These are phyloP conservation scores for Colletotrichum endophyticum DNA, from an alignment of 2,329 filamentous ascomycete species.

Conservation along the genomic window DNA sequence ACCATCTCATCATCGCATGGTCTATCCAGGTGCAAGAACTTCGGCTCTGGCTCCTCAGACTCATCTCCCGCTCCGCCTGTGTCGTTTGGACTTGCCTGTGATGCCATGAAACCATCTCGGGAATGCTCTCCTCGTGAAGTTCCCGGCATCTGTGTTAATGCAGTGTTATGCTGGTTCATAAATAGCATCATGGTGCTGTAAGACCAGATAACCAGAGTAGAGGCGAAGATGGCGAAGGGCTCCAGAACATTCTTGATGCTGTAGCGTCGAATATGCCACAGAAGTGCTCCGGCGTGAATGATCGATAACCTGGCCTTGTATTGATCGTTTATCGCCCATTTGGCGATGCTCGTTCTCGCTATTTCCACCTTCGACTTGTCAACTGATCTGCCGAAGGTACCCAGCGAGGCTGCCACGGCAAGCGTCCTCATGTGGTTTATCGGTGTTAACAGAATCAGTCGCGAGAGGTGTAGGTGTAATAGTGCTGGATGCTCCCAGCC, in stretches of 20 bases:
- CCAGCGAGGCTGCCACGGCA: conserved; percentile 15
- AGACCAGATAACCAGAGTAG: conserved; percentile 43
- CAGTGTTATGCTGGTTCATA: not conserved
- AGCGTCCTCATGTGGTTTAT: conserved; percentile 49
- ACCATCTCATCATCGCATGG: conserved; percentile 64
- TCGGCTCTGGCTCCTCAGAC: conserved; percentile 27
- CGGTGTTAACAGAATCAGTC: conserved; percentile 56
- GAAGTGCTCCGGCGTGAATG: conserved; percentile 47
- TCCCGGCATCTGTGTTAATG: not conserved
- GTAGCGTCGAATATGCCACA: conserved; percentile 52
- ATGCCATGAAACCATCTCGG: not conserved
- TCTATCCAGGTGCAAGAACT: conserved; percentile 57
- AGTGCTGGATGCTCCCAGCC: conserved; percentile 61
- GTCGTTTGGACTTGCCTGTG: not conserved
- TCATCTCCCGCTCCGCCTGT: not conserved
- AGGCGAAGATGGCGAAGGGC: conserved; percentile 39
- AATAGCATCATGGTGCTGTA: conserved; percentile 31
- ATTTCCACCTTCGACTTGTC: not conserved
- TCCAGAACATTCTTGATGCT: conserved; percentile 44
- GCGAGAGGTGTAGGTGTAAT: conserved; percentile 58
- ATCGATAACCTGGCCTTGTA: conserved; percentile 49
- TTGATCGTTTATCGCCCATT: conserved; percentile 32
- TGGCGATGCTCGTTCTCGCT: not conserved
- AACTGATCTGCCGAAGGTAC: not conserved
- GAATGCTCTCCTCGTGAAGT: not conserved